Evolutionary conservation across 768 basidiomycete species (phyloP).

Genomic region (Boletus reticuloceps): DNA sequence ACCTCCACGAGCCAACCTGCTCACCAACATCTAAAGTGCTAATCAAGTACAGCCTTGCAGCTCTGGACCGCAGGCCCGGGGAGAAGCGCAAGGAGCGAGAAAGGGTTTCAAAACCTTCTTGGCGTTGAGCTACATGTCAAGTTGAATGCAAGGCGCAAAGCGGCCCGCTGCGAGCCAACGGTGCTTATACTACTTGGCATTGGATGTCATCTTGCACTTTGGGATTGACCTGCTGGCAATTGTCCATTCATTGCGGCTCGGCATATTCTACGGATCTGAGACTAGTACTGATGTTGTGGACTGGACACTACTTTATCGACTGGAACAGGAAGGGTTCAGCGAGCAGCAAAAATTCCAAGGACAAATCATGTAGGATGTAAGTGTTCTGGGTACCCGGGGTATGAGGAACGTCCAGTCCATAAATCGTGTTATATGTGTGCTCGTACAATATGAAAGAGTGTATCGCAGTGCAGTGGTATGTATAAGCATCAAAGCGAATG

Average conservation of each 20-base stretch:
- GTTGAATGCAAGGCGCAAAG: too few species aligned
- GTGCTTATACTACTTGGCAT: too few species aligned
- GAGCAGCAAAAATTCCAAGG: neutral
- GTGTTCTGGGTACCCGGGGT: constrained; percentile 1
- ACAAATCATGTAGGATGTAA: constrained; percentile 14
- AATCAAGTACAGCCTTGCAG: too few species aligned
- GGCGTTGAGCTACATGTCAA: too few species aligned
- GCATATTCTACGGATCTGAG: neutral
- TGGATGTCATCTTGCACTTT: too few species aligned
- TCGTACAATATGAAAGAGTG: constrained; percentile 26
- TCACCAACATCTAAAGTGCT: too few species aligned
- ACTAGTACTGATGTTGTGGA: neutral
- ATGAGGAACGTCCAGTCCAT: constrained; percentile 15
- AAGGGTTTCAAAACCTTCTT: too few species aligned
- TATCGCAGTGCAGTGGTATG: constrained; percentile 19
- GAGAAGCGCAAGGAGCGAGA: too few species aligned
- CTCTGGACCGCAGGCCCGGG: too few species aligned
- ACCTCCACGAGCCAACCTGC: too few species aligned
- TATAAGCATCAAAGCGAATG: constrained; percentile 12
- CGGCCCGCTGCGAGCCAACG: too few species aligned
- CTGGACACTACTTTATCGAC: constrained; percentile 4
- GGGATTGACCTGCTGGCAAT: neutral
- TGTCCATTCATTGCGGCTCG: constrained; percentile 1
- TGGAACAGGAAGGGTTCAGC: neutral
- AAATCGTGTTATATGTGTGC: constrained; percentile 25